Percentiles rank a stretch among this genome's conserved stretches.
phyloP scores from a whole-genome alignment of 2,329 filamentous ascomycete genomes.

The Hypomyces perniciosus region DNA sequence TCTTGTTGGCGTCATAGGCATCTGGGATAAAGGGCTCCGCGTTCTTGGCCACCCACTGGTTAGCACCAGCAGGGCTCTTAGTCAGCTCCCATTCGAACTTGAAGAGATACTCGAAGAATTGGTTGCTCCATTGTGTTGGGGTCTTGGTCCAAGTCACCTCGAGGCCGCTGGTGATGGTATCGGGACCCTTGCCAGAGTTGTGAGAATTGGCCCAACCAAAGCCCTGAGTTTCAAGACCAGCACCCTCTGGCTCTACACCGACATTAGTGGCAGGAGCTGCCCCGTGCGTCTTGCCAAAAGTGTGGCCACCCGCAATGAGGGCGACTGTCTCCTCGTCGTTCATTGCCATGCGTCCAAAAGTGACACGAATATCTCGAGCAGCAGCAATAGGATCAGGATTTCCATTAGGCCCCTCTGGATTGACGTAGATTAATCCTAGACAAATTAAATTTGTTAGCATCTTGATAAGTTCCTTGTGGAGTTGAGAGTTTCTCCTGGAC shows the following conservation, averaged over 20 bases:
- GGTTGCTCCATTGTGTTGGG: slow-evolving; percentile 69
- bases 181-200: slow-evolving; percentile 59
- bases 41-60: slow-evolving; percentile 71
- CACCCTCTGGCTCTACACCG: slow-evolving; percentile 61
- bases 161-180: slow-evolving; percentile 69
- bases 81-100: slow-evolving; percentile 71
- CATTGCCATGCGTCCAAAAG: slow-evolving; percentile 78
- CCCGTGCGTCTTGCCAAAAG: slow-evolving; percentile 77
- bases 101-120: slow-evolving; percentile 71
- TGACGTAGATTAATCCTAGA: slow-evolving; percentile 71
- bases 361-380: slow-evolving; percentile 65
- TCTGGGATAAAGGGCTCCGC: slow-evolving; percentile 63
- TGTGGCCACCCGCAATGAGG: slow-evolving; percentile 71
- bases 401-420: slow-evolving; percentile 71
- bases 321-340: slow-evolving; percentile 77
- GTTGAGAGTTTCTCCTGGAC: not conserved
- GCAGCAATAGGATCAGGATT: slow-evolving; percentile 63
- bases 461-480: not conserved
- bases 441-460: not conserved
- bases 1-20: slow-evolving; percentile 62
- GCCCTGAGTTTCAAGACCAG: slow-evolving; percentile 59
- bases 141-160: slow-evolving; percentile 77
- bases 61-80: slow-evolving; percentile 69
- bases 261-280: slow-evolving; percentile 59
- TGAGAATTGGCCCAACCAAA: slow-evolving; percentile 66